A percentile compares a stretch with the other conserved stretches of the same genome.
phyloP scores from a whole-genome alignment of 1,284 basidiomycete species.

The Amylostereum chailletii region DNA sequence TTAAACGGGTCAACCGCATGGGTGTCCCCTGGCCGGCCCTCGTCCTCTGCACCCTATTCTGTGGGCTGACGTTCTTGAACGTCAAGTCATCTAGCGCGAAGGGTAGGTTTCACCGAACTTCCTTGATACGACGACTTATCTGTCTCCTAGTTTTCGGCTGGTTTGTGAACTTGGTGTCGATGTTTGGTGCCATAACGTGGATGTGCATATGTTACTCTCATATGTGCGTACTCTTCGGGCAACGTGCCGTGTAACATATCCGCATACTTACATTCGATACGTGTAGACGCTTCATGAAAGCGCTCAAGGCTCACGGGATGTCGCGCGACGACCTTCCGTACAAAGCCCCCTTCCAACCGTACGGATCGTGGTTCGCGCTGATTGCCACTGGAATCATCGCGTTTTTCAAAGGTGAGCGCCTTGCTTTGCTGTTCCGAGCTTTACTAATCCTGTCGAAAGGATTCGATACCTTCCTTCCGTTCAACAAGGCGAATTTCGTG shows the following conservation, averaged over 20 bases:
- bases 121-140: neutral
- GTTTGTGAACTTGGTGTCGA: slow-evolving; percentile 64
- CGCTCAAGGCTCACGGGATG: slow-evolving; percentile 56
- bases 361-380: slow-evolving; percentile 54
- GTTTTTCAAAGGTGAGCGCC: slow-evolving; percentile 45
- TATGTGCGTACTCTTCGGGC: slow-evolving; percentile 32
- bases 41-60: slow-evolving; percentile 50
- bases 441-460: slow-evolving; percentile 12
- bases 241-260: neutral
- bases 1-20: slow-evolving; percentile 36
- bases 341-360: slow-evolving; percentile 61
- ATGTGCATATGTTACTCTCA: slow-evolving; percentile 64
- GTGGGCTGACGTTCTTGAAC: slow-evolving; percentile 54
- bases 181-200: slow-evolving; percentile 68
- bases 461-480: slow-evolving; percentile 39
- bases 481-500: slow-evolving; percentile 52
- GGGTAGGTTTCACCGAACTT: slow-evolving; percentile 23
- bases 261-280: neutral
- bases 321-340: slow-evolving; percentile 58
- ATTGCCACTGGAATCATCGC: slow-evolving; percentile 50
- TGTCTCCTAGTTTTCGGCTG: slow-evolving; percentile 49
- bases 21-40: slow-evolving; percentile 29
- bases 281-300: slow-evolving; percentile 56
- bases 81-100: slow-evolving; percentile 42
- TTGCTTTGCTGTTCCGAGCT: neutral